phyloP scores from a whole-genome alignment of 768 basidiomycete genomes.

The Boletus subparvulus region DNA sequence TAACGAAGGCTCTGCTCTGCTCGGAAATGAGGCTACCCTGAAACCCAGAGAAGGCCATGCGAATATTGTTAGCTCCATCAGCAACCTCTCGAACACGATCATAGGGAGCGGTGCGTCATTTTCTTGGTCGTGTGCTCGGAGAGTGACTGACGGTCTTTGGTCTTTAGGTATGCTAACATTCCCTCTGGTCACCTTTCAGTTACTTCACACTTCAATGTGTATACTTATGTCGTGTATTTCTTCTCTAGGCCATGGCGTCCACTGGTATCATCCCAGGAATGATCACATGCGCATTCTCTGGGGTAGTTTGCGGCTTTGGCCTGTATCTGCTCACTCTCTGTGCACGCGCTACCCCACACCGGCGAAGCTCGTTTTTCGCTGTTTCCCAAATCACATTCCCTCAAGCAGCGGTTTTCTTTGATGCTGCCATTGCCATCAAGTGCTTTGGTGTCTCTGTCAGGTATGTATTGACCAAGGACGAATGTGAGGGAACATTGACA shows the following conservation, averaged over 20 bases:
- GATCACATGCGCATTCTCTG: conserved; percentile 83
- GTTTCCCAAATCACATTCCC: conserved; percentile 88
- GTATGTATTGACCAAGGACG: conserved; percentile 37
- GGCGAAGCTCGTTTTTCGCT: conserved; percentile 81
- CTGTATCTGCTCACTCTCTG: conserved; percentile 86
- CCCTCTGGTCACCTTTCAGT: conserved; percentile 55
- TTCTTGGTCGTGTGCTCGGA: background rate
- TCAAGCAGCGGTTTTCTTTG: conserved; percentile 82
- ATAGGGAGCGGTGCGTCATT: conserved; percentile 76
- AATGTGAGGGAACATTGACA: background rate
- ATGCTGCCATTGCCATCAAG: conserved; percentile 92
- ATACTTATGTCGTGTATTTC: background rate
- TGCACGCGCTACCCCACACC: conserved; percentile 71
- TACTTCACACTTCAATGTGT: background rate
- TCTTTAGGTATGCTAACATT: conserved; percentile 81
- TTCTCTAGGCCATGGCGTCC: conserved; percentile 78
- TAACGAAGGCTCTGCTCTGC: conserved; percentile 60
- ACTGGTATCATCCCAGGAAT: conserved; percentile 89
- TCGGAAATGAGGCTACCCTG: conserved; percentile 40
- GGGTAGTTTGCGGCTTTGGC: conserved; percentile 74
- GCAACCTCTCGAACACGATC: conserved; percentile 87
- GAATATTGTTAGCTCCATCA: conserved; percentile 62
- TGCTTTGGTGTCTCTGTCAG: conserved; percentile 97
- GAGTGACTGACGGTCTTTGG: background rate
- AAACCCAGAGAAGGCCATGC: conserved; percentile 63